phyloP scores from a whole-genome alignment of 208 protist species.

The Crithidia fasciculata region DNA sequence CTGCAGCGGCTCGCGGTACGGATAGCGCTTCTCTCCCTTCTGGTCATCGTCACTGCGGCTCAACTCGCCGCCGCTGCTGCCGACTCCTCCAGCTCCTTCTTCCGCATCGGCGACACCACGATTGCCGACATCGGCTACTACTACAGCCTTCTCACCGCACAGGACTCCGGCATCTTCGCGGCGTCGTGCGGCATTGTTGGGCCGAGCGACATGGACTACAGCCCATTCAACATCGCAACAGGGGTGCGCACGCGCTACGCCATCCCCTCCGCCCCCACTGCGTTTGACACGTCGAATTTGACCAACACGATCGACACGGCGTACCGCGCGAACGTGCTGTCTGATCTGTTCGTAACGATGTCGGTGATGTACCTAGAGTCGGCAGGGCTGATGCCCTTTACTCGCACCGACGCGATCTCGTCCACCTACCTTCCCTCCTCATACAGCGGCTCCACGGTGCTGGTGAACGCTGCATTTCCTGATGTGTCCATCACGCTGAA shows the following conservation, averaged over 20 bases:
- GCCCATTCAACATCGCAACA: not conserved
- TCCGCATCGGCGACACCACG: not conserved
- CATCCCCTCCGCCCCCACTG: not conserved
- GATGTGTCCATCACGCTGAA: conserved; percentile 50
- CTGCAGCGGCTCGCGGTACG: too few relatives aligned
- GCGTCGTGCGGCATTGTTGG: conserved; percentile 4
- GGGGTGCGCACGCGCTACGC: conserved; percentile 9
- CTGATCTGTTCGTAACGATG: conserved; percentile 57
- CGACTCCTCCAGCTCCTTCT: too few relatives aligned
- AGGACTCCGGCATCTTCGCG: conserved; percentile 28
- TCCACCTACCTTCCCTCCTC: conserved; percentile 44
- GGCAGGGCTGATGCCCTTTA: conserved; percentile 44
- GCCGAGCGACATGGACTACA: conserved; percentile 1
- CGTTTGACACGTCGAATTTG: not conserved
- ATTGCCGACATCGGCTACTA: conserved; percentile 9
- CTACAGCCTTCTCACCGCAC: conserved; percentile 2
- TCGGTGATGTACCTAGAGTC: conserved; percentile 51
- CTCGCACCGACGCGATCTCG: conserved; percentile 40
- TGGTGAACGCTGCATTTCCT: conserved; percentile 30
- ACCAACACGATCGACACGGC: conserved; percentile 25
- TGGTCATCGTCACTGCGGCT: too few relatives aligned
- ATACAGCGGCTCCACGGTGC: conserved; percentile 1
- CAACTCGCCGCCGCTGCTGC: too few relatives aligned
- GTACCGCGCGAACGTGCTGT: conserved; percentile 51
- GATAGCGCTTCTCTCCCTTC: too few relatives aligned